phyloP scores from a whole-genome alignment of 75 land plant genomes.

The Pseudotsuga menziesii region DNA sequence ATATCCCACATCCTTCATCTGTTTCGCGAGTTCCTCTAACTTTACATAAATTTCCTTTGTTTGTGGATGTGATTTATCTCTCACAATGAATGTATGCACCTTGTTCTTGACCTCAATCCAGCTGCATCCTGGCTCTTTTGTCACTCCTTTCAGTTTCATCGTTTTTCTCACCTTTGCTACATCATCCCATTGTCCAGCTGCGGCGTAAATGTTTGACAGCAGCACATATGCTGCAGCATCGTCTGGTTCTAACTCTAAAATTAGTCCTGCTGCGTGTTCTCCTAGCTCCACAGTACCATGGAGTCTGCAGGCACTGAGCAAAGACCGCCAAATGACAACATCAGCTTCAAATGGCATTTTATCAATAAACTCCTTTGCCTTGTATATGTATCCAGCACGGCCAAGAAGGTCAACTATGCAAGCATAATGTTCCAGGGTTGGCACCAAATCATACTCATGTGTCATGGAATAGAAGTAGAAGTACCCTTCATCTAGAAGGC shows the following conservation, averaged over 20 bases:
- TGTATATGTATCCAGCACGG: conserved; percentile 32
- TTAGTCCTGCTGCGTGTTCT: background rate
- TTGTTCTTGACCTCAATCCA: conserved; percentile 12
- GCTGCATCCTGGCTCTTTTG: conserved; percentile 6
- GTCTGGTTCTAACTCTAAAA: conserved; percentile 11
- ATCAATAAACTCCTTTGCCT: background rate
- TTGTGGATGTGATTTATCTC: conserved; percentile 10
- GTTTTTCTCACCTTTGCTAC: background rate
- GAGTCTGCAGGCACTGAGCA: background rate
- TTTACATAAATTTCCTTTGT: conserved; percentile 1
- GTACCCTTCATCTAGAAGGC: conserved; percentile 1
- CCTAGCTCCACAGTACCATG: conserved; percentile 5
- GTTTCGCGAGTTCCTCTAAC: conserved; percentile 5
- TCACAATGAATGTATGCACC: conserved; percentile 5
- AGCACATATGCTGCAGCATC: conserved; percentile 9
- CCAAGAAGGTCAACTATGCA: conserved; percentile 66
- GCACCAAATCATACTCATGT: background rate
- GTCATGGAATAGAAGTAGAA: conserved; percentile 2
- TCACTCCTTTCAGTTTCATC: conserved; percentile 9
- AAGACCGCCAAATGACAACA: conserved; percentile 6
- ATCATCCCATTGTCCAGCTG: conserved; percentile 13
- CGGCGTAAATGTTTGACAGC: conserved; percentile 10
- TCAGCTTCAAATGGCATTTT: conserved; percentile 10
- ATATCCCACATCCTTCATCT: conserved; percentile 8
- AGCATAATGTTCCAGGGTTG: conserved; percentile 45